Evolutionary conservation across 2,329 filamentous ascomycete species (phyloP).

Genomic region (Rutstroemia sp.): DNA sequence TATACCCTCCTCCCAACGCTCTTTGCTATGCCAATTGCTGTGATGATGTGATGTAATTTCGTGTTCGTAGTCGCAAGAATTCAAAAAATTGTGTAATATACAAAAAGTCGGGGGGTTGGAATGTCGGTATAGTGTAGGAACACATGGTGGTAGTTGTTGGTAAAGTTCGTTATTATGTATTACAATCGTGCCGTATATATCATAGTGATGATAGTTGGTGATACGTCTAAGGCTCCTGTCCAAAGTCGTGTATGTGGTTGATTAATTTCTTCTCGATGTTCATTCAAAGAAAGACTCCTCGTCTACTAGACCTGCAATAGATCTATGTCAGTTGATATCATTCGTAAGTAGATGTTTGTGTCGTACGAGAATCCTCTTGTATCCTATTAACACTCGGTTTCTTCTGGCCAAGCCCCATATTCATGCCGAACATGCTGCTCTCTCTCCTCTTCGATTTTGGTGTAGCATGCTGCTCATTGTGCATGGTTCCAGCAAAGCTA

Average conservation of each 20-base stretch:
- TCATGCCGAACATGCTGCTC: conserved; percentile 46
- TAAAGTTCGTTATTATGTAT: conserved; percentile 7
- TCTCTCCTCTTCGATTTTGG: conserved; percentile 45
- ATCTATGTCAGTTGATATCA: conserved; percentile 6
- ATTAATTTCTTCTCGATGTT: conserved; percentile 4
- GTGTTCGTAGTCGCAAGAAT: neutral
- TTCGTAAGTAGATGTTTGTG: neutral
- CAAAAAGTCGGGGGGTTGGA: neutral
- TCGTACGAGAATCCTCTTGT: conserved; percentile 26
- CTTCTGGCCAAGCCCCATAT: conserved; percentile 34
- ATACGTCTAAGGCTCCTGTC: conserved; percentile 20
- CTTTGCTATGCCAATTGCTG: neutral
- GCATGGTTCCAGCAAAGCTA: conserved; percentile 26
- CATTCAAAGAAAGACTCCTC: conserved; percentile 30
- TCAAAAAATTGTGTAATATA: neutral
- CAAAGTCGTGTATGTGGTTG: conserved; percentile 15
- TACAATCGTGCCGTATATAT: conserved; percentile 6
- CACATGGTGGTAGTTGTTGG: neutral
- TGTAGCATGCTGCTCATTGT: conserved; percentile 12
- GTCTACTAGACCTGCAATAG: conserved; percentile 23
- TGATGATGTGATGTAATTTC: neutral
- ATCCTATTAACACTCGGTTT: conserved; percentile 25
- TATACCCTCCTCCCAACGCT: neutral
- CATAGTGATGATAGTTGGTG: neutral
- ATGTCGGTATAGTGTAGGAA: neutral